phyloP scores from a whole-genome alignment of 306 rosid species.

The Quillaja saponaria region DNA sequence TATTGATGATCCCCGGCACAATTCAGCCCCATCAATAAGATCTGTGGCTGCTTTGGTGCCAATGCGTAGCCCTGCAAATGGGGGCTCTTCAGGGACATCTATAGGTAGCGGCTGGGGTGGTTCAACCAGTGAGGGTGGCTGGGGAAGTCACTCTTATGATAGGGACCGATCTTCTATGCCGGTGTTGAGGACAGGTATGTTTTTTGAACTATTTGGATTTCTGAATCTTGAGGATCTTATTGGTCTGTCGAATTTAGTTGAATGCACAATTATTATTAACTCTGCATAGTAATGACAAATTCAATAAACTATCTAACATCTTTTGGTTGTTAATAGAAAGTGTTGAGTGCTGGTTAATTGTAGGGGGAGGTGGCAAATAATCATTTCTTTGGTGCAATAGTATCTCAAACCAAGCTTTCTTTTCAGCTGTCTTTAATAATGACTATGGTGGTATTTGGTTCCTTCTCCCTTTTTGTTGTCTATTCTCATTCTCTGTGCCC shows the following conservation, averaged over 20 bases:
- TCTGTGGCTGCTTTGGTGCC: slow-evolving; percentile 99
- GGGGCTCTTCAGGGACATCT: slow-evolving; percentile 85
- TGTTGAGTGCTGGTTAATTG: too few species aligned
- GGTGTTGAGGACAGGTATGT: slow-evolving; percentile 81
- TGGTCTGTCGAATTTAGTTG: background rate
- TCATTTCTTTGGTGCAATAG: too few species aligned
- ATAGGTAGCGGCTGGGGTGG: slow-evolving; percentile 87
- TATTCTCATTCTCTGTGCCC: too few species aligned
- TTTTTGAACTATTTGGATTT: slow-evolving; percentile 2
- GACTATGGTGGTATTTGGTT: too few species aligned
- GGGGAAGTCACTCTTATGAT: slow-evolving; percentile 80
- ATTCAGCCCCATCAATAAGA: slow-evolving; percentile 83
- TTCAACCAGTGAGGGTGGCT: slow-evolving; percentile 71
- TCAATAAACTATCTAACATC: too few species aligned
- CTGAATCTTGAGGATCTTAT: background rate
- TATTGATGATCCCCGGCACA: slow-evolving; percentile 83
- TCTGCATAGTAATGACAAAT: background rate
- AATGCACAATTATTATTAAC: background rate
- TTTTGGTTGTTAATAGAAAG: too few species aligned
- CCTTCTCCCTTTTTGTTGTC: too few species aligned
- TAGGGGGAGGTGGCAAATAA: too few species aligned
- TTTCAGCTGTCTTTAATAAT: too few species aligned
- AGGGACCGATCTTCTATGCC: slow-evolving; percentile 89
- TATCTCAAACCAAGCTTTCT: too few species aligned
- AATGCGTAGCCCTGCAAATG: slow-evolving; percentile 96